Conservation (phyloP, 192 early-diverging fungal genomes). For the Umbelopsis sp. region DNA sequence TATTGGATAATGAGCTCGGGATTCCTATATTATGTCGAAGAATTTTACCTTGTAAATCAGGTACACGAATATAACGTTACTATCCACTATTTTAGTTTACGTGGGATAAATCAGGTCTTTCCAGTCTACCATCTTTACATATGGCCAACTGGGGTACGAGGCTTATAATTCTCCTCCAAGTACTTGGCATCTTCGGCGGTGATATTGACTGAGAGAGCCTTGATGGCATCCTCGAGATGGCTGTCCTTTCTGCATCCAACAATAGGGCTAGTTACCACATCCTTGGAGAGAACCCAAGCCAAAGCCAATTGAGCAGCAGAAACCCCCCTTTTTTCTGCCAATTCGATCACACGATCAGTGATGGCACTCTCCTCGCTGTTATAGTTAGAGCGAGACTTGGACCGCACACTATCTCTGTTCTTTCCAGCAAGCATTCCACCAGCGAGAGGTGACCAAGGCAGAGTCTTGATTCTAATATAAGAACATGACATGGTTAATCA, state of each 20-base stretch:
- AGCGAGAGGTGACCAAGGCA: slow-evolving; percentile 35
- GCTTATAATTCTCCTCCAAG: slow-evolving; percentile 24
- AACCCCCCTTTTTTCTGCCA: slow-evolving; percentile 23
- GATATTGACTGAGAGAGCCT: slow-evolving; percentile 18
- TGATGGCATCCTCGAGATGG: slow-evolving; percentile 28
- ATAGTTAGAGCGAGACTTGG: background rate
- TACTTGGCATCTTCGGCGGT: slow-evolving; percentile 25
- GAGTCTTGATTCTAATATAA: slow-evolving; percentile 13
- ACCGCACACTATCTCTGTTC: slow-evolving; percentile 13
- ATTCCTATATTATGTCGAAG: no score
- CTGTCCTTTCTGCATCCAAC: slow-evolving; percentile 26
- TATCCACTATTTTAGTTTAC: background rate
- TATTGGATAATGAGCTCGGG: no score
- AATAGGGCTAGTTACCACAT: slow-evolving; percentile 23
- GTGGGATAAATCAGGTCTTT: background rate
- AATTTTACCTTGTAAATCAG: no score
- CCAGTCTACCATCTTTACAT: background rate
- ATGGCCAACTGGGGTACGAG: slow-evolving; percentile 6
- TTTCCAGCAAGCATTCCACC: slow-evolving; percentile 30
- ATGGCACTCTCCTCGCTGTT: slow-evolving; percentile 16
- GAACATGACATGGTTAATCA: background rate
- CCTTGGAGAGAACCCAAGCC: slow-evolving; percentile 29
- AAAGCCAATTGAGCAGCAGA: slow-evolving; percentile 27
- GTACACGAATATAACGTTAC: no score
- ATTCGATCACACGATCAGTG: slow-evolving; percentile 24